A percentile compares a stretch with the other conserved stretches of the same genome.
These are phyloP conservation scores for Xylaria curta DNA, from an alignment of 495 filamentous ascomycete species.

Conservation along the genomic window DNA sequence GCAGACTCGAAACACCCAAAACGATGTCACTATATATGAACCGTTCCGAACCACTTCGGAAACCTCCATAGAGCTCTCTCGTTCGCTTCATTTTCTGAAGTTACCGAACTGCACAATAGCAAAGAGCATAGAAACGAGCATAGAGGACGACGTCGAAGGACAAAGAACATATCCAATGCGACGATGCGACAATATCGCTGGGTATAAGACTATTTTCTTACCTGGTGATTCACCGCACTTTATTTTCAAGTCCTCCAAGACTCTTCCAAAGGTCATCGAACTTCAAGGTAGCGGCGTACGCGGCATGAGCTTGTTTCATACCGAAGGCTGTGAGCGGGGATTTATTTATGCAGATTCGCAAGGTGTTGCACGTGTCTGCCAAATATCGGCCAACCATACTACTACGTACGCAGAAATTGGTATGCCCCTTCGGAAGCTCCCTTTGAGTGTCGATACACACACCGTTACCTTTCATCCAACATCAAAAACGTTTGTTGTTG, in stretches of 20 bases:
- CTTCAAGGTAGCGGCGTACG: slow-evolving; percentile 68
- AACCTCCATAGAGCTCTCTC: slow-evolving; percentile 39
- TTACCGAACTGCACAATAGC: slow-evolving; percentile 68
- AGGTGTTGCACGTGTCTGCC: slow-evolving; percentile 69
- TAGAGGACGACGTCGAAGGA: slow-evolving; percentile 46
- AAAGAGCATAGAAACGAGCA: slow-evolving; percentile 52
- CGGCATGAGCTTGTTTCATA: slow-evolving; percentile 75
- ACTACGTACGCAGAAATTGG: slow-evolving; percentile 72
- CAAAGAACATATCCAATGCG: slow-evolving; percentile 61
- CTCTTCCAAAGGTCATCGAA: slow-evolving; percentile 72
- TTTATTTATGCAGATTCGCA: slow-evolving; percentile 79
- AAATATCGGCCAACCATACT: slow-evolving; percentile 65
- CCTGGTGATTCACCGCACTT: slow-evolving; percentile 80
- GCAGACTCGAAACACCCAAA: slow-evolving; percentile 75
- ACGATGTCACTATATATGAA: slow-evolving; percentile 88
- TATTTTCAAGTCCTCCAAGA: slow-evolving; percentile 77
- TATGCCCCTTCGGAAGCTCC: slow-evolving; percentile 72
- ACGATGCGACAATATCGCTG: slow-evolving; percentile 68
- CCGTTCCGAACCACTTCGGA: slow-evolving; percentile 63
- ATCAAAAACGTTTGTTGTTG: slow-evolving; percentile 77
- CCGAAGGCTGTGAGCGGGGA: slow-evolving; percentile 73
- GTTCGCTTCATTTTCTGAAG: slow-evolving; percentile 75
- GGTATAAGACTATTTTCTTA: slow-evolving; percentile 80
- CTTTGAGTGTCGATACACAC: slow-evolving; percentile 72
- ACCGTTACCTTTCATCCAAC: slow-evolving; percentile 76